Conservation (phyloP, 805 yeast species). For the Phaffomyces opuntiae region DNA sequence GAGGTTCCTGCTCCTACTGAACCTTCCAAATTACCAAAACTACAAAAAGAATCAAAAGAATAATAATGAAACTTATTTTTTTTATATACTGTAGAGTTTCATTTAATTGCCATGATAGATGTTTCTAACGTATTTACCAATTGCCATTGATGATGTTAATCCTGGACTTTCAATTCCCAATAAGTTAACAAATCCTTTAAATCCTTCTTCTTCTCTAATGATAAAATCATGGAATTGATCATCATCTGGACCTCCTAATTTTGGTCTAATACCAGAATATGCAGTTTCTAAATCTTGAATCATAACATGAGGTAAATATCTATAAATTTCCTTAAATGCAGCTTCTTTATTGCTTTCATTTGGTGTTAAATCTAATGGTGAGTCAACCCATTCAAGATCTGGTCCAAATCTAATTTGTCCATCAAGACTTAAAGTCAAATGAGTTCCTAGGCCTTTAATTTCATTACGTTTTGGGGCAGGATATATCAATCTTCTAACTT, state of each 20-base stretch:
- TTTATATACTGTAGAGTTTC: neutral
- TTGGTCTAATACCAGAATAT: conserved; percentile 83
- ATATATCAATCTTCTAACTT: conserved; percentile 54
- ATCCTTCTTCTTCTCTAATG: conserved; percentile 62
- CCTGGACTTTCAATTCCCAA: conserved; percentile 91
- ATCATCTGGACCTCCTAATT: conserved; percentile 41
- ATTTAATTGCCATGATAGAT: conserved; percentile 11
- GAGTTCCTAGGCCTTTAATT: conserved; percentile 79
- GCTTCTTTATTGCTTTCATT: conserved; percentile 39
- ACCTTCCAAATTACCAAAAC: conserved; percentile 53
- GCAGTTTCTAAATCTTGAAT: conserved; percentile 49
- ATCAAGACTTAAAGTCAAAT: conserved; percentile 74
- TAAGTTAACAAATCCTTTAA: conserved; percentile 72
- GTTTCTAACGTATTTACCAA: conserved; percentile 62
- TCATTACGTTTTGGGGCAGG: conserved; percentile 67
- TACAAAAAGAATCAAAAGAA: conserved; percentile 4
- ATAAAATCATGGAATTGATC: conserved; percentile 62
- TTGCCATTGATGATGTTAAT: conserved; percentile 74
- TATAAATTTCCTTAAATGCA: conserved; percentile 51
- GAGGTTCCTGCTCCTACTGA: conserved; percentile 73
- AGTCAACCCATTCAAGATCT: conserved; percentile 72
- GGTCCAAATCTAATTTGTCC: conserved; percentile 84
- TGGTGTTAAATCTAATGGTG: conserved; percentile 41
- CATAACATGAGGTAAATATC: conserved; percentile 58
- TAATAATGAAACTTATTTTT: no score